phyloP scores from a whole-genome alignment of 2,329 filamentous ascomycete genomes.

The Diaporthe citrichinensis region DNA sequence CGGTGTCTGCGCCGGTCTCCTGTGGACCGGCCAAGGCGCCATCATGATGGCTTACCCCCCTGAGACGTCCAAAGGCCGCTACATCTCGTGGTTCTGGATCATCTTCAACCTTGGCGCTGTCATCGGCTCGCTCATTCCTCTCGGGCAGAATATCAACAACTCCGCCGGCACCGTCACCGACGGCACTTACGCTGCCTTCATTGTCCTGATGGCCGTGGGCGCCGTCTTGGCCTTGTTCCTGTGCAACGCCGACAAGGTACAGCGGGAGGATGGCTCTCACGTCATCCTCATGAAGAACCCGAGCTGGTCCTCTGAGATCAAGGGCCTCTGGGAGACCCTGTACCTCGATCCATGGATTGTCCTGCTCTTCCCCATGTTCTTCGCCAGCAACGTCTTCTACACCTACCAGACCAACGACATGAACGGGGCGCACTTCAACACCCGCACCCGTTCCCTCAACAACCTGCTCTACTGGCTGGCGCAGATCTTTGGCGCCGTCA shows the following conservation, averaged over 20 bases:
- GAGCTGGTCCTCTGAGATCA: slow-evolving; percentile 84
- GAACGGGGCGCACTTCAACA: slow-evolving; percentile 79
- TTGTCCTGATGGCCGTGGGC: slow-evolving; percentile 84
- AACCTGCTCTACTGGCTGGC: slow-evolving; percentile 83
- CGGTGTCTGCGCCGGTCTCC: slow-evolving; percentile 82
- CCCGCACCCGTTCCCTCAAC: slow-evolving; percentile 81
- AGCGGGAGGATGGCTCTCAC: slow-evolving; percentile 82
- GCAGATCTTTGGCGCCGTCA: slow-evolving; percentile 82
- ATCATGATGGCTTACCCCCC: slow-evolving; percentile 93
- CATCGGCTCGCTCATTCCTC: slow-evolving; percentile 84
- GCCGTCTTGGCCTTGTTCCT: slow-evolving; percentile 79
- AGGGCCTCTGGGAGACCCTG: slow-evolving; percentile 82
- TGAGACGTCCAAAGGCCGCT: slow-evolving; percentile 86
- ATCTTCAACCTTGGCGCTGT: slow-evolving; percentile 95
- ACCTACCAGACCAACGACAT: slow-evolving; percentile 81
- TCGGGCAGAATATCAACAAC: slow-evolving; percentile 78
- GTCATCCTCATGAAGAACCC: slow-evolving; percentile 94
- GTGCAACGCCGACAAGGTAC: slow-evolving; percentile 78
- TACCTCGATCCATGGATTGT: slow-evolving; percentile 79
- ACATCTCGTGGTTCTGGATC: slow-evolving; percentile 93
- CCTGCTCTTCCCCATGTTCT: slow-evolving; percentile 85
- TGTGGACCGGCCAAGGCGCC: slow-evolving; percentile 87
- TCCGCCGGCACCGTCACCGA: slow-evolving; percentile 70
- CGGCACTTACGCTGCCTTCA: slow-evolving; percentile 90
- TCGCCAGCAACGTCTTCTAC: slow-evolving; percentile 85